Conservation (phyloP, 169 alveolate genomes). For the Pseudocohnilembus persalinus region DNA sequence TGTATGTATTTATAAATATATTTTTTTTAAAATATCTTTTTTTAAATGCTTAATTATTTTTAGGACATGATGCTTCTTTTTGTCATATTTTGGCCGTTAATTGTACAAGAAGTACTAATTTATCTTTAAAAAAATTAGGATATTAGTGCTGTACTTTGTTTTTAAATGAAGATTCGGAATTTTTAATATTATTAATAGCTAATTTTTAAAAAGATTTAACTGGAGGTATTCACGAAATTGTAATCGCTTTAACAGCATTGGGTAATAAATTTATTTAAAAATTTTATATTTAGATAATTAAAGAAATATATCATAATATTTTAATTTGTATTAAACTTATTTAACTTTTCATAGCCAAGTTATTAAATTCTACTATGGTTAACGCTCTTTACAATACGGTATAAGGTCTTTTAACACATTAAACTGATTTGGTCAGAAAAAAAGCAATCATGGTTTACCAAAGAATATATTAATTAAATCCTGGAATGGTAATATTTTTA, state of each 20-base stretch:
- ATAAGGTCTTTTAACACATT: conserved; percentile 78
- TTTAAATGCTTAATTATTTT: conserved; percentile 31
- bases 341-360: conserved; percentile 38
- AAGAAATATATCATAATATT: no score
- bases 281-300: no score
- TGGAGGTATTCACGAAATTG: conserved; percentile 88
- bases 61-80: conserved; percentile 94
- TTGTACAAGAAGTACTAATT: conserved; percentile 85
- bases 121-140: conserved; percentile 89
- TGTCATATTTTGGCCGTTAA: conserved; percentile 93
- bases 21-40: no score
- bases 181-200: conserved; percentile 90
- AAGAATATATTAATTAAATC: conserved; percentile 78
- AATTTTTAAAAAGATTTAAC: conserved; percentile 92
- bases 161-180: conserved; percentile 85
- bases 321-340: neutral
- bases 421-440: conserved; percentile 89
- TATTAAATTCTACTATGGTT: conserved; percentile 86
- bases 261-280: conserved; percentile 11
- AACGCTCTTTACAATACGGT: conserved; percentile 86
- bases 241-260: conserved; percentile 88
- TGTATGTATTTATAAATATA: no score
- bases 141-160: conserved; percentile 91
- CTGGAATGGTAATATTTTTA: conserved; percentile 28
- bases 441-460: conserved; percentile 91